Evolutionary conservation across 129 eudicot species (phyloP), one percentile per base, ranked within the genome.

Genomic region (Flaveria sonorensis): DNA sequence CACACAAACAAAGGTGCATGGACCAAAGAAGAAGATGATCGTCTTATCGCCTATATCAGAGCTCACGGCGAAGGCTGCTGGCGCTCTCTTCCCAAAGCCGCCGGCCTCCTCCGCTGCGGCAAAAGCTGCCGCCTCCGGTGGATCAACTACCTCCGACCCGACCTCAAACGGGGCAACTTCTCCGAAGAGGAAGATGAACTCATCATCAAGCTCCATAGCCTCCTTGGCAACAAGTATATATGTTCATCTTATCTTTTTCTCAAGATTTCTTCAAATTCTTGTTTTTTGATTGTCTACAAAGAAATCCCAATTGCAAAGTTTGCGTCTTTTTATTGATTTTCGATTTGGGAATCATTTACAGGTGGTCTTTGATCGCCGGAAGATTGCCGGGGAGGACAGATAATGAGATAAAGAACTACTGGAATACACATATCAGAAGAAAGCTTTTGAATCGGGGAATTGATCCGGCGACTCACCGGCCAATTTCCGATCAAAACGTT

Each of bases 1-100:
- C 98, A 94, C 83, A 94, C 98, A 45, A 94, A 94, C 86, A 94
- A 94, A 87, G 98, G 98, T 55, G 98, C 98, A 42, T 94, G 98
- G 98, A 94, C 98, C 6, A 94, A 91, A 68, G 98, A 94, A 83
- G 98, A 94, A 87, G 98, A 94, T 68, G 97, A 91, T 75, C 89
- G 98, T 6, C 89, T 94, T 8, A 89, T 94, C 7, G 85, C 97
- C 59, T 89, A 91, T 42, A 94, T 94, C 14, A 77, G 90, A 30
- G 75, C 96, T 20, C 97, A 94, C 73, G 98, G 98, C 11, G 98
- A 94, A 84, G 98, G 98, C 7, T 91, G 98, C 84, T 94, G 98
- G 98, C 85, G 98, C 0, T 89, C 96, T 0, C 93, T 94, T 2
- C 98, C 98, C 2, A 94, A 94, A 39, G 97, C 98, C 20, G 98